Evolutionary conservation across 441 rosid species (phyloP), one percentile per base, ranked within the genome.

Genomic region (Erodium texanum): DNA sequence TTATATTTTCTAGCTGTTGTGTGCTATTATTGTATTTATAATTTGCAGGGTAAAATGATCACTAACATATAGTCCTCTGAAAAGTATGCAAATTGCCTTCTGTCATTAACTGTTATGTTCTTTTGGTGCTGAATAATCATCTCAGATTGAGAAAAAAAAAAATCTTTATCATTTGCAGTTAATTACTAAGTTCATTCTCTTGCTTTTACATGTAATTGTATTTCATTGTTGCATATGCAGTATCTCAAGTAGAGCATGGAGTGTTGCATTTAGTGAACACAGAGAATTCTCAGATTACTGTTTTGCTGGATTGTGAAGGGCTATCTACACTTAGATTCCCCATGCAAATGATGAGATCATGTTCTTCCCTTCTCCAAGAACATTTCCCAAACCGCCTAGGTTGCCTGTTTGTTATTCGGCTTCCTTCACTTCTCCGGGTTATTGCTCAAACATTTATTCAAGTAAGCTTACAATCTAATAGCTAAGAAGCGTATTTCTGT

Each of bases 221-320:
- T 69, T 66, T 29, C 64, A 18, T 61, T 29, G 27, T 68, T 74
- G 75, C 69, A 68, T 66, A 41, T 75, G 79, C 86, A 90, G 99
- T 90, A 75, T 90, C 99, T 64, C 97, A 93, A 84, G 95, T 93
- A 50, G 97, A 93, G 76, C 79, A 84, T 22, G 99, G 96, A n/a
- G 80, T 87, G 71, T 75, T 86, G 75, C 82, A 80, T 82, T 85
- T 88, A 65, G 74, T 86, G 58, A 76, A 64, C 68, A 77, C 81
- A 1, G 86, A 84, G 69, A 88, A 81, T 70, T 80, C 87, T 16
- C 89, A 87, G 66, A 85, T 93, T 65, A 83, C 89, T 2, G 99
- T 93, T 67, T 71, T 93, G 41, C 86, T 93, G 45, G 98, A 93
- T 76, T 93, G 98, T 82, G 87, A 84, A 74, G 95, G 96, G 70